A percentile compares a stretch with the other conserved stretches of the same genome.
Evolutionary conservation across 768 basidiomycete species (phyloP).

Genomic region (Dioszegia hungarica): DNA sequence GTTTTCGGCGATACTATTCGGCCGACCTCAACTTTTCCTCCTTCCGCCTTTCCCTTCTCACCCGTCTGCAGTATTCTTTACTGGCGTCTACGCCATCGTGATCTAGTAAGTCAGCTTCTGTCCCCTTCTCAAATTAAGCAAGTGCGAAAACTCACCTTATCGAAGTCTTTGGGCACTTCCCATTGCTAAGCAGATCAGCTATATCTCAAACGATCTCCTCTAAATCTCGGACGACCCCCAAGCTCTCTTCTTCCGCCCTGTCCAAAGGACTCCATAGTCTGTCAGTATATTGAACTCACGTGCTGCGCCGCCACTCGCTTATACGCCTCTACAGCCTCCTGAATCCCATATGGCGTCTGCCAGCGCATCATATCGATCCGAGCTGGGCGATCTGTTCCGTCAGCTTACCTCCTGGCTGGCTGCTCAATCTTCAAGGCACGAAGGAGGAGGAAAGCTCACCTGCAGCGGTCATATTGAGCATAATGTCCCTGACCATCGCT

Average conservation of each 20-base stretch:
- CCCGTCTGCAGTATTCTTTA: too few relatives aligned
- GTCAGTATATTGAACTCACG: slow-evolving; percentile 19
- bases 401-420: background rate
- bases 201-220: background rate
- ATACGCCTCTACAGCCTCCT: slow-evolving; percentile 62
- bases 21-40: too few relatives aligned
- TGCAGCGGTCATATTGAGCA: slow-evolving; percentile 36
- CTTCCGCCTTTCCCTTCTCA: too few relatives aligned
- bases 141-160: slow-evolving; percentile 3
- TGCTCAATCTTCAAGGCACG: too few relatives aligned
- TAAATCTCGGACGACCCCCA: background rate
- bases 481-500: slow-evolving; percentile 31
- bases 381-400: slow-evolving; percentile 5
- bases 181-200: slow-evolving; percentile 10
- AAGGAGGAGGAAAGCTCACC: background rate
- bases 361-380: slow-evolving; percentile 17
- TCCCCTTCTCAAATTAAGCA: too few relatives aligned
- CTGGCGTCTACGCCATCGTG: too few relatives aligned
- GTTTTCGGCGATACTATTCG: too few relatives aligned
- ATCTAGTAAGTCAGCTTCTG: too few relatives aligned
- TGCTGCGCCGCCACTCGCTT: slow-evolving; percentile 64
- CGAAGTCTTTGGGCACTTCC: slow-evolving; percentile 29
- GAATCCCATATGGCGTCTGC: slow-evolving; percentile 52
- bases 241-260: too few relatives aligned
- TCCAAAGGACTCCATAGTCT: too few relatives aligned